Evolutionary conservation across 768 basidiomycete genomes (phyloP), one percentile per base, ranked within the genome.

Genomic region (Termitomyces sp.): DNA sequence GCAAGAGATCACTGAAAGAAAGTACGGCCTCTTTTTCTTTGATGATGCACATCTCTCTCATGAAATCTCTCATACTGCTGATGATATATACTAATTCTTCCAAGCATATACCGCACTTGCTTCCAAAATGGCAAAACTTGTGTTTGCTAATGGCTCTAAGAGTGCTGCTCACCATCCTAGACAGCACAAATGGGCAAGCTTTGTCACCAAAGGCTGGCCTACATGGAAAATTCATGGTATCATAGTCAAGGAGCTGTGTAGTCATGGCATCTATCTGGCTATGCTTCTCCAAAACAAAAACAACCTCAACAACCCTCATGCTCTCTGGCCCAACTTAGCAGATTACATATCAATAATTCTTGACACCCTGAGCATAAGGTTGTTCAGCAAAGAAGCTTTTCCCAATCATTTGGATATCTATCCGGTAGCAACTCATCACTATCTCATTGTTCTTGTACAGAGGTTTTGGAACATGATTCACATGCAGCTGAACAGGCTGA

Each of bases 1-100:
- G 68, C 56, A 66, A 33, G 60, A 66, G 6, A 50, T 59, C 6
- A 68, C 69, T 13, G 63, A 65, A 1, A 46, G 68, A 16, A n/a
- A 33, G 1, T 59, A 66, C 28, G 65, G 67, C n/a, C 58, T 70
- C 13, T 70, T 70, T 51, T 62, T 64, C 5, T 33, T 22, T 2
- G 63, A 67, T 29, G 61, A 65, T 26, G 28, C 41, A 9, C 47
- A 49, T 10, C 62, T 68, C 9, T 65, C 66, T n/a, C 44, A 20
- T 15, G 62, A 62, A 2, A 60, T 60, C 60, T 60, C 61, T 15
- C 54, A 54, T 3, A 63, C 3, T 54, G n/a, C 61, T 9, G 28
- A 22, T 15, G 55, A 57, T 20, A 53, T 67, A 29, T 1, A 41
- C 0, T 53, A 63, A 0, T 69, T 60, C 41, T 65, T 68, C 33